Percentiles rank a stretch among this genome's conserved stretches.
Conservation (phyloP, 2,329 filamentous ascomycete species). For the Fusarium pininemorale region DNA sequence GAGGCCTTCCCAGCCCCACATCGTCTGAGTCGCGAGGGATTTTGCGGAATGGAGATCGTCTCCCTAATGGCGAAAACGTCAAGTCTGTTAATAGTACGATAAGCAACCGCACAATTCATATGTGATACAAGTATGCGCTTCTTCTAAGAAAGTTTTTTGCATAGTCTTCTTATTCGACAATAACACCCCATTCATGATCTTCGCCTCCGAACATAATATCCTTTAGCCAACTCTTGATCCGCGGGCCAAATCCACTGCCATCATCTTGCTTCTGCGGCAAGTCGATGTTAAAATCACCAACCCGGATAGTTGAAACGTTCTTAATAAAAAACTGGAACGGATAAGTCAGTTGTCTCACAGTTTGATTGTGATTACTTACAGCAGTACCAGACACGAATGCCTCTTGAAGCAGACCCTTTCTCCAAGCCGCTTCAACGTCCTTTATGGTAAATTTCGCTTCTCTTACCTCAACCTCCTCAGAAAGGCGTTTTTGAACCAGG, state of each 20-base stretch:
- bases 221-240: neutral
- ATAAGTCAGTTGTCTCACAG: accelerated
- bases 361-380: neutral
- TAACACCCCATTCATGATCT: neutral
- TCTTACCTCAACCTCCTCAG: neutral
- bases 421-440: neutral
- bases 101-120: accelerated
- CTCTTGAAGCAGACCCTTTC: neutral
- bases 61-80: accelerated
- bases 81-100: accelerated
- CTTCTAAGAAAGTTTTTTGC: accelerated
- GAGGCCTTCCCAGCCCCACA: neutral
- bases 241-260: neutral
- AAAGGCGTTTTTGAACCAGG: accelerated
- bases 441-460: neutral
- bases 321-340: neutral
- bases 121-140: accelerated
- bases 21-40: neutral
- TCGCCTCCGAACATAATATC: neutral
- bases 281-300: neutral
- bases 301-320: neutral
- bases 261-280: neutral
- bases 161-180: neutral
- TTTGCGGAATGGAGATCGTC: neutral
- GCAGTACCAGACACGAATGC: neutral